Conservation (phyloP, 2,329 filamentous ascomycete species). For the Penicillium sp. region DNA sequence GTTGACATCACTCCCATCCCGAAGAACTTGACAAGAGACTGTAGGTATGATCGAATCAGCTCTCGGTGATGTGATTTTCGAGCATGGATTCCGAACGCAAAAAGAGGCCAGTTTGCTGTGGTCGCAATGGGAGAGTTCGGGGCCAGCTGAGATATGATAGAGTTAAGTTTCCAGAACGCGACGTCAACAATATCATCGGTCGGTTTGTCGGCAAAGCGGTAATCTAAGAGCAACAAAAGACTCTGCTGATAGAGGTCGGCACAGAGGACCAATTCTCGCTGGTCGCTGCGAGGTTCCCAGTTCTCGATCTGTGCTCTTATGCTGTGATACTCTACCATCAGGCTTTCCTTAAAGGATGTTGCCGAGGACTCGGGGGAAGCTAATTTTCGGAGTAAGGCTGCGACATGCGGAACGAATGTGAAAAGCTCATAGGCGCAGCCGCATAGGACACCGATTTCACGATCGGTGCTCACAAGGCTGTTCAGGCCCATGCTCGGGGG, state of each 20-base stretch:
- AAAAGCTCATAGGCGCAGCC: constrained; percentile 22
- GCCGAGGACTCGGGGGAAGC: neutral
- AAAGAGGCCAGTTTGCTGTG: constrained; percentile 21
- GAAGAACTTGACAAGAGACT: constrained; percentile 13
- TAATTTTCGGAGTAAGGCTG: constrained; percentile 10
- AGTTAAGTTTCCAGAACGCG: constrained; percentile 14
- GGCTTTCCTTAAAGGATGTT: neutral
- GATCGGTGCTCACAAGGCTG: neutral
- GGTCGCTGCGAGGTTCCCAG: constrained; percentile 14
- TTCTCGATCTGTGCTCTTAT: constrained; percentile 9
- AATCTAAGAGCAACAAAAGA: constrained; percentile 18
- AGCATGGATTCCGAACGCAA: constrained; percentile 20
- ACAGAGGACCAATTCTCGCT: constrained; percentile 16
- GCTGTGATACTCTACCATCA: constrained; percentile 9
- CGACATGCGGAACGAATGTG: constrained; percentile 13
- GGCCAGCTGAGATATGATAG: constrained; percentile 12
- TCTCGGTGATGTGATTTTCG: constrained; percentile 5
- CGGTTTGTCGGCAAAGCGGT: constrained; percentile 8
- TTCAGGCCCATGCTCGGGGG: constrained; percentile 1
- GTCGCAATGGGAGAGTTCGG: constrained; percentile 19
- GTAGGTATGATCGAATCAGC: constrained; percentile 13
- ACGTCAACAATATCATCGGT: constrained; percentile 4
- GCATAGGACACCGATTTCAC: constrained; percentile 18
- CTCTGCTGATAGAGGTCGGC: constrained; percentile 22
- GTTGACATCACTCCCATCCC: constrained; percentile 24